These are phyloP conservation scores for Yamadazyma nakazawae DNA, from an alignment of 805 yeast genomes.

Conservation along the genomic window DNA sequence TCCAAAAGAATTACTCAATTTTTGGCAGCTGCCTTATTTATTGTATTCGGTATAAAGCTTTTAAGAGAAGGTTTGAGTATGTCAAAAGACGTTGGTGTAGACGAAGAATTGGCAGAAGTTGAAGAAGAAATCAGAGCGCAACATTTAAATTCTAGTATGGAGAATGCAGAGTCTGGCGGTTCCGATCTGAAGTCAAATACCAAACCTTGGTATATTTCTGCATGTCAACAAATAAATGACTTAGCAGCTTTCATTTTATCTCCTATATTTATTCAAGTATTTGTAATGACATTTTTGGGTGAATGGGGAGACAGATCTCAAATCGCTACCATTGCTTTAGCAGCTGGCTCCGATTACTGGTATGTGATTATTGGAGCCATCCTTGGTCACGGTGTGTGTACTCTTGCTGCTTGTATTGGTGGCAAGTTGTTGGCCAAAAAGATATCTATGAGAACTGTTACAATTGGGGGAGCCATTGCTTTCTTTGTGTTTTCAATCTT, in stretches of 20 bases:
- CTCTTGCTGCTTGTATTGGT: conserved; percentile 87
- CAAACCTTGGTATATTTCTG: conserved; percentile 25
- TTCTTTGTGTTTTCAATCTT: conserved; percentile 79
- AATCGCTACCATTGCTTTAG: conserved; percentile 97
- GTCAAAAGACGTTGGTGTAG: conserved; percentile 82
- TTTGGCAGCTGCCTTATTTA: conserved; percentile 75
- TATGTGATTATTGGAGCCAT: conserved; percentile 84
- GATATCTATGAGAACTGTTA: conserved; percentile 87
- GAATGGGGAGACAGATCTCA: conserved; percentile 99
- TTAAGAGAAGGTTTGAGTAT: conserved; percentile 77
- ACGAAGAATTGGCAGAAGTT: conserved; percentile 94
- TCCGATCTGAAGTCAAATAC: conserved; percentile 12
- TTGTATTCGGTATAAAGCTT: conserved; percentile 77
- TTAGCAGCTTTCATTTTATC: conserved; percentile 66
- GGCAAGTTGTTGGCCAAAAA: conserved; percentile 87
- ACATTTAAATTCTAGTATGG: conserved; percentile 49
- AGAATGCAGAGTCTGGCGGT: conserved; percentile 58
- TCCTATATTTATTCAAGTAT: conserved; percentile 92
- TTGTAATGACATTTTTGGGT: conserved; percentile 92
- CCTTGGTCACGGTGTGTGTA: conserved; percentile 84
- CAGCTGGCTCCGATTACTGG: conserved; percentile 94
- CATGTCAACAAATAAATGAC: conserved; percentile 45
- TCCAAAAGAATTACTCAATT: conserved; percentile 79
- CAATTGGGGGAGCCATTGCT: conserved; percentile 86
- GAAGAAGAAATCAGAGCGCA: conserved; percentile 83